Base-by-base conservation (phyloP, 495 filamentous ascomycete genomes). In the Bryoglossum gracile region DNA sequence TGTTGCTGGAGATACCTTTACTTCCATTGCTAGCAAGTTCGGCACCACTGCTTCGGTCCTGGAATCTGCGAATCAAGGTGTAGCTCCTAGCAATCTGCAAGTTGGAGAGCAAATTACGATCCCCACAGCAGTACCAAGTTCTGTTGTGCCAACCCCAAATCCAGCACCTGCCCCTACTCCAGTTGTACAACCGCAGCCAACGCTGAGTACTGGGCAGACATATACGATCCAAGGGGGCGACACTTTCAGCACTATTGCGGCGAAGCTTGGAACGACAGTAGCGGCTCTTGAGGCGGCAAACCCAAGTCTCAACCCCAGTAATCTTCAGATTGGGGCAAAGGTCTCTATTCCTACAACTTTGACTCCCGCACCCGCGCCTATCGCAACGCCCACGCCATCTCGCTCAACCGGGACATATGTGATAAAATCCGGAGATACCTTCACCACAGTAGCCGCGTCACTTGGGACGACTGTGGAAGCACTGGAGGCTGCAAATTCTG, bases 161-260 rank as follows among this genome's bases (percentile, higher is more conserved):
- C 5, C 8, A 19, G 19, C 38, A 11, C 19, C n/a, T 18, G 38
- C 14, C 9, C 18, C 19, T 9, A 19, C 14, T 17, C 38, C 38
- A 9, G 5, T n/a, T n/a, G n/a, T n/a, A n/a, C n/a, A n/a, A n/a
- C n/a, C 26, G 6, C 26, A 30, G 13, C 26, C 26, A 5, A 30
- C 45, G 6, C n/a, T n/a, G n/a, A n/a, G n/a, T n/a, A n/a, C n/a
- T n/a, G n/a, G n/a, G n/a, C n/a, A n/a, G n/a, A 50, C 25, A 4
- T 50, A 50, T 37, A 43, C 48, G 9, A 43, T 50, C 11, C 6
- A 36, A 10, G 26, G 38, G 10, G 48, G 48, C 13, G 48, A 50
- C 37, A 50, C 48, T 23, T 42, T 43, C 8, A 23, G 3, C 18
- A 35, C 38, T 2, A 50, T 50, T 26, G 38, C 48, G 4, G 9